These are phyloP conservation scores for Teratosphaeria viscida DNA, from an alignment of 2,329 filamentous ascomycete genomes.

Conservation along the genomic window DNA sequence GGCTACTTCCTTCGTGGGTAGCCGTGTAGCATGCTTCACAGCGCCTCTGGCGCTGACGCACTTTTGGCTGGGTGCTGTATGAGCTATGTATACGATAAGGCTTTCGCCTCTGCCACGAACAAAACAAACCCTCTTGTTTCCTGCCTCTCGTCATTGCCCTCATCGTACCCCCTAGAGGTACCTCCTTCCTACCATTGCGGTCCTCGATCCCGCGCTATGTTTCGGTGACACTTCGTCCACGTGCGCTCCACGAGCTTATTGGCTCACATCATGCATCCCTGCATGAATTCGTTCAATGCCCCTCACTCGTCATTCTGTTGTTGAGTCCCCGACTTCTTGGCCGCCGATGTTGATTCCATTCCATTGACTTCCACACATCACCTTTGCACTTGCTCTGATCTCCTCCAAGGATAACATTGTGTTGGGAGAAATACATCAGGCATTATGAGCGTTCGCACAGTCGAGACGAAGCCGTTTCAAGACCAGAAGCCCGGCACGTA, in stretches of 20 bases:
- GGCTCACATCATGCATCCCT: neutral
- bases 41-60: neutral
- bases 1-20: neutral
- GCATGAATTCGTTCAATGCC: neutral
- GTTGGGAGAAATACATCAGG: constrained; percentile 9
- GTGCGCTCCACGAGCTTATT: neutral
- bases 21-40: neutral
- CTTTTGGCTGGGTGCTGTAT: neutral
- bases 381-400: neutral
- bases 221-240: neutral
- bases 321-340: neutral
- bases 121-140: neutral
- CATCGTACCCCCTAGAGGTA: neutral
- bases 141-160: neutral
- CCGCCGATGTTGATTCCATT: neutral
- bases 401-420: neutral
- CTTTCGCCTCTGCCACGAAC: neutral
- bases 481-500: constrained; percentile 99
- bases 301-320: neutral
- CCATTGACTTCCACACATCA: neutral
- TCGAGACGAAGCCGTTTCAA: constrained; percentile 68
- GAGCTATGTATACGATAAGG: neutral
- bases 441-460: constrained; percentile 64
- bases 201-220: neutral
- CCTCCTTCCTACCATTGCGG: neutral